Base-by-base conservation (phyloP, 192 early-diverging fungal species). In the Kickxella alabastrina region DNA sequence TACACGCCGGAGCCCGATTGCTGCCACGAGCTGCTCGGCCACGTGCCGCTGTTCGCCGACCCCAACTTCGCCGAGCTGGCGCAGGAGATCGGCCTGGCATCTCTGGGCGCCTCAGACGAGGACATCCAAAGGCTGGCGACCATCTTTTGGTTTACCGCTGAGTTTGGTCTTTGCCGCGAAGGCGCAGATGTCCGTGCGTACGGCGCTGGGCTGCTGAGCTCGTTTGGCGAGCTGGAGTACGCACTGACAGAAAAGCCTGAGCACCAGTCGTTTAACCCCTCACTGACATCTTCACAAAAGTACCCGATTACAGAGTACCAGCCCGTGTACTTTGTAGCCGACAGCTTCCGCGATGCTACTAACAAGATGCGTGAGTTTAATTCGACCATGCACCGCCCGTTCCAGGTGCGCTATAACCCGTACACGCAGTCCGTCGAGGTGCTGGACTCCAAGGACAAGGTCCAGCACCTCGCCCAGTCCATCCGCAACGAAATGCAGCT, bases 181-280 rank as follows among this genome's bases (percentile, higher is more conserved):
- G 79, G 79, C 34, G 77, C 68, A 13, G 76, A 84, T 31, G 63
- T 93, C 36, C 83, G 85, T 48, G 92, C 95, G 10, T 97, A 87
- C 64, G 95, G 95, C 37, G 92, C 92, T 0, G 95, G 95, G 18
- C 56, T 98, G 32, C 78, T 98, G 49, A 90, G 87, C 49, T 92
- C 90, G 34, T 94, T 92, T 79, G 95, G 95, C 59, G 95, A 98
- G 79, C 77, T 98, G 38, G 90, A 93, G 72, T 94, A 95, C 66
- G 82, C 79, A 28, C 62, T 94, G 24, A 80, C 87, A 6, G 85
- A 85, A 43, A 82, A 90, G 59, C 91, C 92, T 24, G 84, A 90
- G 59, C 67, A 81, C 48, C 73, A 78, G 34, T 74, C 88, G 12
- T 98, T 98, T 63, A 92, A 95, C 56, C 92, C 92, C n/a, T 77